phyloP scores from a whole-genome alignment of 495 filamentous ascomycete species.

The Penicillium malachiteum region DNA sequence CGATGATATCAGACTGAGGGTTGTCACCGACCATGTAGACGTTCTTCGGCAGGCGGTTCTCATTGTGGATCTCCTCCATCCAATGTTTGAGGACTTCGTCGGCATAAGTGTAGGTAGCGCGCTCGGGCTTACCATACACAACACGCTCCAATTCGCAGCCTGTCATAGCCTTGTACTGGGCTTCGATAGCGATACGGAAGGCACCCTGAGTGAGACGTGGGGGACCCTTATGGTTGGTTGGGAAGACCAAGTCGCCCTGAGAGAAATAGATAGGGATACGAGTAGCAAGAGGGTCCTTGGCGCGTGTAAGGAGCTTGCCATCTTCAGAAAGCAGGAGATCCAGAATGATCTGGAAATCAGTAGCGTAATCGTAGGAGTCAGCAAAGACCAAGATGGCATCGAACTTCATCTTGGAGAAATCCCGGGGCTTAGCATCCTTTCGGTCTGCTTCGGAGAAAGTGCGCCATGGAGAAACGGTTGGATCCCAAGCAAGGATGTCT shows the following conservation, averaged over 20 bases:
- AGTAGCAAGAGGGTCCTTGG: conserved; percentile 64
- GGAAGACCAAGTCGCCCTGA: conserved; percentile 71
- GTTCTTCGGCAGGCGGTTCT: conserved; percentile 66
- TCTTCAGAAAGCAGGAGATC: conserved; percentile 75
- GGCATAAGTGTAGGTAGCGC: conserved; percentile 78
- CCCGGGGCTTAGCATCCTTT: conserved; percentile 62
- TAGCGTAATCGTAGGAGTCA: conserved; percentile 80
- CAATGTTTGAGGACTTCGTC: conserved; percentile 71
- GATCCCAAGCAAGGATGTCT: conserved; percentile 85
- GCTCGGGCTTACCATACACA: conserved; percentile 81
- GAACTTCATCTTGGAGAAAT: conserved; percentile 70
- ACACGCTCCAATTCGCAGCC: conserved; percentile 75
- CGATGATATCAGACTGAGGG: conserved; percentile 74
- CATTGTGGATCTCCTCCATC: conserved; percentile 76
- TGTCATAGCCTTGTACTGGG: conserved; percentile 74
- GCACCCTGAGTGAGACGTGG: conserved; percentile 73
- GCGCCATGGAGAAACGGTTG: conserved; percentile 78
- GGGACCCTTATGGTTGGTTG: conserved; percentile 68
- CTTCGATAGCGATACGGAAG: conserved; percentile 75
- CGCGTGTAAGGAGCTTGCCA: conserved; percentile 63
- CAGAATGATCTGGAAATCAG: conserved; percentile 82
- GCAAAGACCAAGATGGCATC: conserved; percentile 82
- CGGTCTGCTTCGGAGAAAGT: conserved; percentile 67
- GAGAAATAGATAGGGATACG: conserved; percentile 78
- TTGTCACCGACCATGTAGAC: conserved; percentile 85